These are phyloP conservation scores for Beta vulgaris DNA, from an alignment of 148 eudicot species.

Conservation along the genomic window DNA sequence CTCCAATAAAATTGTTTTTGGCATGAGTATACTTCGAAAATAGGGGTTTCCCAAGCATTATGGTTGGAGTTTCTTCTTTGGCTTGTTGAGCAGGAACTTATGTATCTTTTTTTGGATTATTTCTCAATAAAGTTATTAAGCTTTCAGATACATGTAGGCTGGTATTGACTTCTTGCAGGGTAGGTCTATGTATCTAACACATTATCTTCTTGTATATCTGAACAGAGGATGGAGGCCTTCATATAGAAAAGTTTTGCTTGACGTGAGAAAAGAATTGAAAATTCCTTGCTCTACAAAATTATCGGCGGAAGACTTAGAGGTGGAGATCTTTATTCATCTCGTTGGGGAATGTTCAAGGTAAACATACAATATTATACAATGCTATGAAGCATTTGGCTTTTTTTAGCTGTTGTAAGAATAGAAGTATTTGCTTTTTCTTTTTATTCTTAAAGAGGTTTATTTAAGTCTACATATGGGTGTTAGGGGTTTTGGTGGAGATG, in stretches of 20 bases:
- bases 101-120: background rate
- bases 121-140: background rate
- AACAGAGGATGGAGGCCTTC: constrained; percentile 95
- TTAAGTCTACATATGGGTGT: background rate
- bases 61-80: background rate
- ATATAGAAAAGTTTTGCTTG: constrained; percentile 81
- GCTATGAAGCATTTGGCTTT: background rate
- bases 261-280: constrained; percentile 64
- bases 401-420: background rate
- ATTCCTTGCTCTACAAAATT: constrained; percentile 77
- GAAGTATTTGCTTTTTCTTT: background rate
- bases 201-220: constrained; percentile 9
- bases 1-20: background rate
- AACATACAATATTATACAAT: background rate
- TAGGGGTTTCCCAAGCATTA: background rate
- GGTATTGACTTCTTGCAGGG: background rate
- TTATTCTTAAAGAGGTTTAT: background rate
- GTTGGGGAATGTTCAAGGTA: constrained; percentile 75
- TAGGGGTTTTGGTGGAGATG: background rate
- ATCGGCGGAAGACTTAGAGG: constrained; percentile 78
- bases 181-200: background rate
- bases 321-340: constrained; percentile 81
- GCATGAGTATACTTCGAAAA: too few relatives aligned
- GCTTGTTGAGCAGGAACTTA: background rate
- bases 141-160: background rate